Percentiles rank a stretch among this genome's conserved stretches.
Evolutionary conservation across 805 yeast genomes (phyloP).

Genomic region (Candida hungchunana): DNA sequence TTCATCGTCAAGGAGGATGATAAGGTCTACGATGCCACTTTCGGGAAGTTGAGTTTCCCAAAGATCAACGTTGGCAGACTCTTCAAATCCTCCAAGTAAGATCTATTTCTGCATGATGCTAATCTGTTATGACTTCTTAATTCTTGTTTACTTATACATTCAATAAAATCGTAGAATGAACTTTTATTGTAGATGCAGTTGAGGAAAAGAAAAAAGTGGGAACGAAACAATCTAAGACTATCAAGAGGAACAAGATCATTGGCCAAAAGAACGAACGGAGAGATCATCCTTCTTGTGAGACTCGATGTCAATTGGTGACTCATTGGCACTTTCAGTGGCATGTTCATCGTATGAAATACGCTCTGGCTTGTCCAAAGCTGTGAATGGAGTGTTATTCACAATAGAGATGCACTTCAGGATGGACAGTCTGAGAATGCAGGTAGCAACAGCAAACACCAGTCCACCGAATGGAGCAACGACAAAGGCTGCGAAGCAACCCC

Average conservation of each 20-base stretch:
- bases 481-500: conserved; percentile 96
- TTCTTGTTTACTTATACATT: too few relatives aligned
- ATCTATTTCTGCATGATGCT: too few relatives aligned
- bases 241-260: too few relatives aligned
- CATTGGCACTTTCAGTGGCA: background rate
- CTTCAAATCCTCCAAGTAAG: too few relatives aligned
- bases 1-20: conserved; percentile 7
- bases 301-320: background rate
- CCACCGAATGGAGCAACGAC: conserved; percentile 88
- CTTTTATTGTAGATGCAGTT: too few relatives aligned
- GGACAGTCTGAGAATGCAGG: conserved; percentile 46
- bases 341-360: background rate
- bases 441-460: conserved; percentile 48
- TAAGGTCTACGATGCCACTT: conserved; percentile 4
- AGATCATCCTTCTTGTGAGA: background rate
- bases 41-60: conserved; percentile 1
- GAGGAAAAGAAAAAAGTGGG: too few relatives aligned
- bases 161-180: too few relatives aligned
- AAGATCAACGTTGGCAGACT: background rate
- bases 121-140: too few relatives aligned
- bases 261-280: too few relatives aligned
- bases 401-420: conserved; percentile 23
- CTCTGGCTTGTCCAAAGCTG: conserved; percentile 28
- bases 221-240: too few relatives aligned
- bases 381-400: conserved; percentile 26